Evolutionary conservation across 225 moss, liverwort and hornwort genomes (phyloP), one percentile per base, ranked within the genome.

Genomic region (Asterella californica): DNA sequence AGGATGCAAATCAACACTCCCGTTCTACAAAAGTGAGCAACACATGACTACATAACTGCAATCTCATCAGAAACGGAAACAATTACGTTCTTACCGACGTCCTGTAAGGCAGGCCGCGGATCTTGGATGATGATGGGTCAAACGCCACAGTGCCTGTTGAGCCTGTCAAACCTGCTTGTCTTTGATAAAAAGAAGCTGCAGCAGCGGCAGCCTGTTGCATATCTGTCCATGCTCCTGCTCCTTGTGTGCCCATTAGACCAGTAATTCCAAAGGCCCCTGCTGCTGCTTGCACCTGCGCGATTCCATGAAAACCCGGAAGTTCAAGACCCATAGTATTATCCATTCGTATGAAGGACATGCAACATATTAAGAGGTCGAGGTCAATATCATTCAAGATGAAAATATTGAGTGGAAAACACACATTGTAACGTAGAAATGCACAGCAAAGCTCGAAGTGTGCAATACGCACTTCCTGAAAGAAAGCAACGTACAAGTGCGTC

Each of bases 121-220:
- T 92, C 78, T 99, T 99, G 32, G 91, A 89, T 72, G 99, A 86
- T 46, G 99, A 88, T 38, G 92, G 88, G 79, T 99, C 95, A 83
- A 99, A 99, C 29, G 87, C 79, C 63, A 88, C 83, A 36, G 89
- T 81, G 52, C 91, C 92, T 29, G 82, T 81, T 30, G 99, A 93
- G 48, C 93, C 91, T 72, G 91, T 85, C 60, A 93, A 78, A 29
- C 99, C 90, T 27, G 99, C 99, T 86, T 99, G 99, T 42, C 99
- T 90, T 85, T 99, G 99, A 84, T 99, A 99, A 82, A 93, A 99
- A 72, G 88, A 91, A 53, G 99, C 99, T 70, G 99, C 95, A 25
- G 95, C 99, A 34, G 99, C 95, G 24, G 99, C 99, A 81, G 95
- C 99, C 79, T 99, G 93, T 81, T 99, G 99, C 93, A 99, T 93